Evolutionary conservation across 2,329 filamentous ascomycete genomes (phyloP).

Genomic region (Raffaelea albimanens): DNA sequence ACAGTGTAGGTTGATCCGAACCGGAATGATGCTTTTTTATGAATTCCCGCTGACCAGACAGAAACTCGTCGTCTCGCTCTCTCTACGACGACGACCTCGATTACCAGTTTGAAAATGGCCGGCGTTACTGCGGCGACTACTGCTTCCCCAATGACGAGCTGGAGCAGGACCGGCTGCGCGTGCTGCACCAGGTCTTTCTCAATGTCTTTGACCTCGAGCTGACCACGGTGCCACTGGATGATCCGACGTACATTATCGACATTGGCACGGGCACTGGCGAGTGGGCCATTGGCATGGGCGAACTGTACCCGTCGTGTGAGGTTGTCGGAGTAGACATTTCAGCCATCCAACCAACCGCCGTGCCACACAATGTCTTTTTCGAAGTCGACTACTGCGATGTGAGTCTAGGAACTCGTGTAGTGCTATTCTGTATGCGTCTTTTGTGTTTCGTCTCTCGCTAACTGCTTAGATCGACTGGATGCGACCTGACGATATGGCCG

Average conservation of each 20-base stretch:
- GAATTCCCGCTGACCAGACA: constrained; percentile 2
- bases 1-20: constrained; percentile 28
- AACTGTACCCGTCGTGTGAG: constrained; percentile 42
- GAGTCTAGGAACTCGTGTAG: neutral
- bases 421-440: constrained; percentile 9
- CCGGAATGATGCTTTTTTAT: neutral
- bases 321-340: constrained; percentile 51
- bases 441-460: neutral
- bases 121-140: constrained; percentile 49
- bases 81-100: constrained; percentile 27
- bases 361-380: constrained; percentile 50
- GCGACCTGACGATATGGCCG: constrained; percentile 39
- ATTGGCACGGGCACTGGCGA: constrained; percentile 50
- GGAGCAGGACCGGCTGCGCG: constrained; percentile 30
- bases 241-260: constrained; percentile 40
- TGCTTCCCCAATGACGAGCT: constrained; percentile 51
- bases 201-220: constrained; percentile 22
- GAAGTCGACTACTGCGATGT: constrained; percentile 49
- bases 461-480: constrained; percentile 37
- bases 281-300: constrained; percentile 43
- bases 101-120: constrained; percentile 47
- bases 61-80: constrained; percentile 22
- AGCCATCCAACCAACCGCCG: constrained; percentile 46
- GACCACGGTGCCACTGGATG: constrained; percentile 23
- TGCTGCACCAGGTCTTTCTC: constrained; percentile 22